phyloP scores from a whole-genome alignment of 495 filamentous ascomycete species.

The Penicillium odoratum region DNA sequence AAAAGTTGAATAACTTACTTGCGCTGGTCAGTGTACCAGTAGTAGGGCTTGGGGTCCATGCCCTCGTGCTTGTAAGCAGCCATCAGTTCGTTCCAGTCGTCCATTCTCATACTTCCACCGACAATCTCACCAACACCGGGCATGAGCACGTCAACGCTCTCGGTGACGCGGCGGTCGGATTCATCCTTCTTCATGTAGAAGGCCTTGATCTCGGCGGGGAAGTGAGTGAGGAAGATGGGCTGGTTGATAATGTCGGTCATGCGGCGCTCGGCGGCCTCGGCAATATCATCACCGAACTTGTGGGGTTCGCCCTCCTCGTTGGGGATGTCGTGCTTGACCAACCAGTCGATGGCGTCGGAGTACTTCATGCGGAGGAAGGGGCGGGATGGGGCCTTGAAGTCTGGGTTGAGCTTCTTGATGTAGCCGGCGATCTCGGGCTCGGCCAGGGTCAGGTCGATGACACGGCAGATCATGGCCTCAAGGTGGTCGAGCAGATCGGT shows the following conservation, averaged over 20 bases:
- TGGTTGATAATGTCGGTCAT: slow-evolving; percentile 97
- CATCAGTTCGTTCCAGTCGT: slow-evolving; percentile 89
- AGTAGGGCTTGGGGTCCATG: slow-evolving; percentile 84
- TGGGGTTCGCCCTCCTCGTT: slow-evolving; percentile 93
- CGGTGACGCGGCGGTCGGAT: slow-evolving; percentile 81
- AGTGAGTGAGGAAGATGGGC: slow-evolving; percentile 96
- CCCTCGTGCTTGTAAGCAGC: slow-evolving; percentile 83
- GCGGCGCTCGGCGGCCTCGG: slow-evolving; percentile 91
- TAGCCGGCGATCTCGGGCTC: slow-evolving; percentile 67
- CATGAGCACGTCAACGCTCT: slow-evolving; percentile 96
- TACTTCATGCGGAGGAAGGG: slow-evolving; percentile 97
- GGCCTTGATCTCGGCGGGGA: slow-evolving; percentile 96
- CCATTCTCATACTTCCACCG: slow-evolving; percentile 95
- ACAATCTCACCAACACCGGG: slow-evolving; percentile 97
- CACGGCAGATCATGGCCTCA: slow-evolving; percentile 83
- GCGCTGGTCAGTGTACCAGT: slow-evolving; percentile 98
- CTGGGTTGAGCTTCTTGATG: slow-evolving; percentile 82
- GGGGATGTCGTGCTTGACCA: slow-evolving; percentile 79
- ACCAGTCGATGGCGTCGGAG: slow-evolving; percentile 90
- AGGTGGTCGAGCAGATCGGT: slow-evolving; percentile 88
- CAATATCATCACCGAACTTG: slow-evolving; percentile 94
- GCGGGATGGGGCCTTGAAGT: slow-evolving; percentile 77
- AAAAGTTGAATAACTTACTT: slow-evolving; percentile 63
- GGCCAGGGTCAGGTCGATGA: slow-evolving; percentile 72
- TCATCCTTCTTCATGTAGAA: slow-evolving; percentile 99